A percentile compares a stretch with the other conserved stretches of the same genome.
Evolutionary conservation across 345 rosid species (phyloP).

Genomic region (Abelmoschus esculentus): DNA sequence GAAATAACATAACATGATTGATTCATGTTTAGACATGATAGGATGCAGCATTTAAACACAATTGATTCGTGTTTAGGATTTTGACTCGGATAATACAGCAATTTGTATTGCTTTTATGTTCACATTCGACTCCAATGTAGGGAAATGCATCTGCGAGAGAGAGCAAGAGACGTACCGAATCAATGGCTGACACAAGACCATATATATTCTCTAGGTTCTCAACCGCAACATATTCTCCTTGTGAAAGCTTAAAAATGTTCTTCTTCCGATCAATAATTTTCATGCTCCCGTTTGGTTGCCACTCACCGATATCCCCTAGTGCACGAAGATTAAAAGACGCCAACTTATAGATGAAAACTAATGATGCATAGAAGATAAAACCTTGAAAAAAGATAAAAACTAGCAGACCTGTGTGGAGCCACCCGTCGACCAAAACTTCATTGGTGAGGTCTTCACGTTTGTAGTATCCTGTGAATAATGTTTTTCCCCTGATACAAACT

Average conservation of each 20-base stretch:
- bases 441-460: constrained; percentile 83
- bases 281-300: constrained; percentile 98
- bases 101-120: not conserved
- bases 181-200: constrained; percentile 51
- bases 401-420: constrained; percentile 87
- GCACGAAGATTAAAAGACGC: constrained; percentile 4
- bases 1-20: not conserved
- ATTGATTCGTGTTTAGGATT: not conserved
- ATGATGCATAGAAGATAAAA: not conserved
- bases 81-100: too few relatives aligned
- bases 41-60: not conserved
- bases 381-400: not conserved
- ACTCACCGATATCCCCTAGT: constrained; percentile 90
- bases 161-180: constrained; percentile 41
- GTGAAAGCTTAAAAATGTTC: constrained; percentile 93
- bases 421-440: constrained; percentile 82
- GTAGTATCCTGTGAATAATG: constrained; percentile 81
- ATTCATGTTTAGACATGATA: not conserved
- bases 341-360: not conserved
- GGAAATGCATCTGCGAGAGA: too few relatives aligned
- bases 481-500: constrained; percentile 69
- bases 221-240: constrained; percentile 97
- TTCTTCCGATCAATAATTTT: constrained; percentile 90
- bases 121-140: not conserved
- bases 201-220: constrained; percentile 92